Conservation (phyloP, 257 asterid species). For the Primulina huaijiensis region DNA sequence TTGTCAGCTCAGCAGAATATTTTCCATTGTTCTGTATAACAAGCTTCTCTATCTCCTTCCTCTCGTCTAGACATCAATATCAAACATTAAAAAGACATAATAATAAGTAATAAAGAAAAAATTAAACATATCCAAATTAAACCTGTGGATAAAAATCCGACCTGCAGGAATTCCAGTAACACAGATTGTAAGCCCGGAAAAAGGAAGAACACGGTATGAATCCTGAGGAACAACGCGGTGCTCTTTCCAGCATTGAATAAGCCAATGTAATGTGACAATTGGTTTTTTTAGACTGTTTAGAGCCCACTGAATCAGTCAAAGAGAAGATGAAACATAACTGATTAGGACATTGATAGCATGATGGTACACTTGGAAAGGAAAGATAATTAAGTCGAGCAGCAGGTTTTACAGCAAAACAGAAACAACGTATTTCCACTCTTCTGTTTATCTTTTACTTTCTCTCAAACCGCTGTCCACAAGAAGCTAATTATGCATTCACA, state of each 20-base stretch:
- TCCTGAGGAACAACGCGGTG: constrained; percentile 96
- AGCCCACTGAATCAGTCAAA: constrained; percentile 71
- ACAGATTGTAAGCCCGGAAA: constrained; percentile 76
- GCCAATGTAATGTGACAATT: constrained; percentile 74
- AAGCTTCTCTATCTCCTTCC: constrained; percentile 76
- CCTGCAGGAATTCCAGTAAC: constrained; percentile 87
- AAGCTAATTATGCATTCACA: no score
- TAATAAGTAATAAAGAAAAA: constrained; percentile 12
- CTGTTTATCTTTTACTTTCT: no score
- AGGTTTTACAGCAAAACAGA: no score
- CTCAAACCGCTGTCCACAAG: no score
- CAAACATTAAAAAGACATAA: constrained; percentile 23
- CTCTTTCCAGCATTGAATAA: constrained; percentile 96
- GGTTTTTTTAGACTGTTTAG: constrained; percentile 69
- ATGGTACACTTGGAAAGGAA: constrained; percentile 7
- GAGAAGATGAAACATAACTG: constrained; percentile 20
- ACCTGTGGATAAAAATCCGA: constrained; percentile 26
- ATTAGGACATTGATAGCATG: constrained; percentile 22
- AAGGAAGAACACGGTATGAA: constrained; percentile 77
- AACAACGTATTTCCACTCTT: no score
- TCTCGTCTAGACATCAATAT: constrained; percentile 50
- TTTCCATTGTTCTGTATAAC: constrained; percentile 76
- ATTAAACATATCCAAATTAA: background rate
- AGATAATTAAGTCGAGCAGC: no score
- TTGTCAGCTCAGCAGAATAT: constrained; percentile 86